Evolutionary conservation across 768 basidiomycete species (phyloP), one percentile per base, ranked within the genome.

Genomic region (Jaapia argillacea): DNA sequence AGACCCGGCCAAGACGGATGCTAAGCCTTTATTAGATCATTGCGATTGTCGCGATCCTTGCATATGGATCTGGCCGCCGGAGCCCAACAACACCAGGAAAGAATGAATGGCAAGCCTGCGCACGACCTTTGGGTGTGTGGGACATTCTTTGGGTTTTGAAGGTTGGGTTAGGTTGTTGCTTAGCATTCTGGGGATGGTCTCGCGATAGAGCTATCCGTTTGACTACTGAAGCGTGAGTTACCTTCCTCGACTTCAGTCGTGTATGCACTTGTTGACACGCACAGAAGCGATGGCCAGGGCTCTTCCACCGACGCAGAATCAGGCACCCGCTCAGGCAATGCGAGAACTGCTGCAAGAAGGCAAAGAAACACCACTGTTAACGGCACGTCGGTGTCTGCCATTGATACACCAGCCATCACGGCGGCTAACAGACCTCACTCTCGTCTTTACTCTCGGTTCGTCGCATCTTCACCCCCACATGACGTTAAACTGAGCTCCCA

Each of bases 111-210:
- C 51, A 61, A 21, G 78, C 79, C 0, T 85, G 83, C 49, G 67
- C 67, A 36, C 69, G 75, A 14, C 82, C 83, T 5, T 57, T 85
- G 21, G 83, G 84, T 4, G 61, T 67, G 2, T 85, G 82, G 83
- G 72, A 79, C 41, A 66, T 69, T 26, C 61, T 85, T 4, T 85
- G 83, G 83, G 56, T 79, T 21, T 62, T 69, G 16, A 67, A 79
- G 41, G 72, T 72, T 1, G 54, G 65, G 7, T 51, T 82, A 26
- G 72, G 75, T 6, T 63, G 68, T 27, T 51, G 54, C 22, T 52
- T 83, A 41, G 65, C 74, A 1, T 69, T 70, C 47, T 84, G 81
- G 81, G 71, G 72, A 33, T 85, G 68, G 53, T 45, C 55, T 20
- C 44, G 56, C n/a, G 56, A 59, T 20, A 56, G 60, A 13, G 49